phyloP scores from a whole-genome alignment of 192 early-diverging fungal genomes.

The Rhizoclosmatium globosum region DNA sequence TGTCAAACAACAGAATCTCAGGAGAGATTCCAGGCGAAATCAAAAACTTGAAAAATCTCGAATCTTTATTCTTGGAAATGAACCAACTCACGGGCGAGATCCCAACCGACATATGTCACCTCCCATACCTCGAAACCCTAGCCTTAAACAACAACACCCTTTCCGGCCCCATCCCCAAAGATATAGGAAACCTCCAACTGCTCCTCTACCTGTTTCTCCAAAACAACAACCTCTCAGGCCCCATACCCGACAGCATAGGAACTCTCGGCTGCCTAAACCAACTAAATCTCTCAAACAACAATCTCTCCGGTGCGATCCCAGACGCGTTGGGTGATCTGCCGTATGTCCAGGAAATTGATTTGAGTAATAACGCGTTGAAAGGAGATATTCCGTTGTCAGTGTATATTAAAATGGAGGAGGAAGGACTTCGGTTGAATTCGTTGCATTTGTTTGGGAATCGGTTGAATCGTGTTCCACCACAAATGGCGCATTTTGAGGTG shows the following conservation, averaged over 20 bases:
- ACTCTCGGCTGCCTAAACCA: background rate
- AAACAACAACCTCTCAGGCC: background rate
- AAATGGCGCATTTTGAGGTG: background rate
- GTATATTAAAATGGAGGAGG: background rate
- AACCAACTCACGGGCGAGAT: background rate
- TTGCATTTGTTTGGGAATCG: constrained; percentile 1
- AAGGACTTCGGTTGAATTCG: background rate
- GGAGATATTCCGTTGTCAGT: background rate
- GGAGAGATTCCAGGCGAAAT: background rate
- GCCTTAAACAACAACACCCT: background rate
- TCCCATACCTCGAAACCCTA: background rate
- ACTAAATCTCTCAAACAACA: background rate
- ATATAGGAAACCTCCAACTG: background rate
- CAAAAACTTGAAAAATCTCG: background rate
- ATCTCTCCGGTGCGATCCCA: constrained; percentile 2
- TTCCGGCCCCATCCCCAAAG: background rate
- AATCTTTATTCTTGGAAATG: background rate
- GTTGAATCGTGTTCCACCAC: background rate
- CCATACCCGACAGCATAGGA: background rate
- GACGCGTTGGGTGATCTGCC: background rate
- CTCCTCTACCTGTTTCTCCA: background rate
- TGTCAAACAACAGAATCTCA: background rate
- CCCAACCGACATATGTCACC: background rate
- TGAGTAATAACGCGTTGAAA: background rate
- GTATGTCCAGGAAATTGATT: background rate